A percentile compares a stretch with the other conserved stretches of the same genome.
Evolutionary conservation across 1,284 basidiomycete genomes (phyloP).

Genomic region (Mycena citricolor): DNA sequence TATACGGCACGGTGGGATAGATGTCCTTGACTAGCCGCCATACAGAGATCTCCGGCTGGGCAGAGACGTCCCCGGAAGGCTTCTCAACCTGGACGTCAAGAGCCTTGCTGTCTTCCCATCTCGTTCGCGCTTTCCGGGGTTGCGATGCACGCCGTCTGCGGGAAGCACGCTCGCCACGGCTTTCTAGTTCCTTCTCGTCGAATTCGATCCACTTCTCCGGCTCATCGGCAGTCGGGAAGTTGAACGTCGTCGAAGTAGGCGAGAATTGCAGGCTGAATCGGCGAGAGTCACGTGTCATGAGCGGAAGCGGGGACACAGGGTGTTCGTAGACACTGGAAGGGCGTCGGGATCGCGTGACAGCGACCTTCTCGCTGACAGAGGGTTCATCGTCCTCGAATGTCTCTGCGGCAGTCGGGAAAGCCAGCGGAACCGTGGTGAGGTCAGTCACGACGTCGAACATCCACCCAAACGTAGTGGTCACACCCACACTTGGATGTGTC

Average conservation of each 20-base stretch:
- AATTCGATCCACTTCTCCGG: slow-evolving; percentile 40
- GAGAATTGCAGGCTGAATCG: slow-evolving; percentile 63
- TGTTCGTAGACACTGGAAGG: slow-evolving; percentile 24
- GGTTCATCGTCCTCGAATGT: slow-evolving; percentile 17
- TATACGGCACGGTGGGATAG: slow-evolving; percentile 77
- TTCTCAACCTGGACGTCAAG: slow-evolving; percentile 37
- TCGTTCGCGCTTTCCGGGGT: slow-evolving; percentile 29
- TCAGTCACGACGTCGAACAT: slow-evolving; percentile 77
- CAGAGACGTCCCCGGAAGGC: slow-evolving; percentile 24
- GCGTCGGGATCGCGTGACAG: slow-evolving; percentile 18
- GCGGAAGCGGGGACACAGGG: slow-evolving; percentile 26
- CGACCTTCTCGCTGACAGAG: no score
- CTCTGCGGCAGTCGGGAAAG: slow-evolving; percentile 32
- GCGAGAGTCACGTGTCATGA: slow-evolving; percentile 30
- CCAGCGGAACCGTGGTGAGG: slow-evolving; percentile 45
- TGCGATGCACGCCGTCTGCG: slow-evolving; percentile 25
- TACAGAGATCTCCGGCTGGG: slow-evolving; percentile 40
- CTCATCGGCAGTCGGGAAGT: slow-evolving; percentile 25
- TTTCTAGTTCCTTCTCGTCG: slow-evolving; percentile 42
- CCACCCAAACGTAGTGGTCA: slow-evolving; percentile 52
- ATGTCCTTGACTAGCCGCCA: slow-evolving; percentile 55
- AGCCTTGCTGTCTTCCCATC: slow-evolving; percentile 32
- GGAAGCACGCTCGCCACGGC: slow-evolving; percentile 24
- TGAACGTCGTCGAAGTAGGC: slow-evolving; percentile 50
- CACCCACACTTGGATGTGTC: slow-evolving; percentile 37